phyloP scores from a whole-genome alignment of 192 early-diverging fungal species.

The Coemansia sp. region DNA sequence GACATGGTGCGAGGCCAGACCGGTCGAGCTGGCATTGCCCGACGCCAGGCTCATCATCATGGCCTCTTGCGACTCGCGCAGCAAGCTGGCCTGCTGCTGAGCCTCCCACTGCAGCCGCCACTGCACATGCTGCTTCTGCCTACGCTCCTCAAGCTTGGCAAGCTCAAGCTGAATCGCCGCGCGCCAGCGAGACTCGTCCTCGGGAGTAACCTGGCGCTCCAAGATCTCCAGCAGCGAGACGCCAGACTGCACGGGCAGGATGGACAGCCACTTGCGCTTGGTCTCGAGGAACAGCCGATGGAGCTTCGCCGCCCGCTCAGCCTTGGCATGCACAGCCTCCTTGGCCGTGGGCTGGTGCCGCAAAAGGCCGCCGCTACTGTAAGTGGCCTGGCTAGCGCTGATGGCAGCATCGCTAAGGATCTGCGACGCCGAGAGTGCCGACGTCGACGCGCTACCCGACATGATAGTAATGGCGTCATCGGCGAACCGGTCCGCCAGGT shows the following conservation, averaged over 20 bases:
- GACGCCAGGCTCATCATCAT: conserved; percentile 22
- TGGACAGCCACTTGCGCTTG: conserved; percentile 83
- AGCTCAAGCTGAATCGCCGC: conserved; percentile 56
- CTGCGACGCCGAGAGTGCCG: conserved; percentile 55
- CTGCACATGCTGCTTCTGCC: conserved; percentile 47
- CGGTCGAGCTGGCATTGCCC: not conserved
- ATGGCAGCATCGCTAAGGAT: conserved; percentile 57
- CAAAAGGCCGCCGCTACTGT: conserved; percentile 51
- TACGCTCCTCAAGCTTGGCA: conserved; percentile 54
- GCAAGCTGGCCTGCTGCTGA: conserved; percentile 47
- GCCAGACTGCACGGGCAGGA: conserved; percentile 86
- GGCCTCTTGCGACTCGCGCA: conserved; percentile 54
- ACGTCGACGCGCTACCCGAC: conserved; percentile 56
- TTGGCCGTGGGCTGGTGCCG: conserved; percentile 55
- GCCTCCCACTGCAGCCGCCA: conserved; percentile 58
- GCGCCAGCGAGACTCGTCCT: conserved; percentile 73
- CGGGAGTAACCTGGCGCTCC: conserved; percentile 67
- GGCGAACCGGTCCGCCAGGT: conserved; percentile 64
- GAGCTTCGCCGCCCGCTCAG: conserved; percentile 57
- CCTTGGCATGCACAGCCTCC: conserved; percentile 58
- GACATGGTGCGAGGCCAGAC: not conserved
- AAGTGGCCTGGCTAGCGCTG: conserved; percentile 51
- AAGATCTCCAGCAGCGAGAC: conserved; percentile 84
- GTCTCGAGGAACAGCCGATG: conserved; percentile 84
- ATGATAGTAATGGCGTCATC: conserved; percentile 58